Percentiles rank a stretch among this genome's conserved stretches.
These are phyloP conservation scores for Massarina eburnea DNA, from an alignment of 2,329 filamentous ascomycete genomes.

Conservation along the genomic window DNA sequence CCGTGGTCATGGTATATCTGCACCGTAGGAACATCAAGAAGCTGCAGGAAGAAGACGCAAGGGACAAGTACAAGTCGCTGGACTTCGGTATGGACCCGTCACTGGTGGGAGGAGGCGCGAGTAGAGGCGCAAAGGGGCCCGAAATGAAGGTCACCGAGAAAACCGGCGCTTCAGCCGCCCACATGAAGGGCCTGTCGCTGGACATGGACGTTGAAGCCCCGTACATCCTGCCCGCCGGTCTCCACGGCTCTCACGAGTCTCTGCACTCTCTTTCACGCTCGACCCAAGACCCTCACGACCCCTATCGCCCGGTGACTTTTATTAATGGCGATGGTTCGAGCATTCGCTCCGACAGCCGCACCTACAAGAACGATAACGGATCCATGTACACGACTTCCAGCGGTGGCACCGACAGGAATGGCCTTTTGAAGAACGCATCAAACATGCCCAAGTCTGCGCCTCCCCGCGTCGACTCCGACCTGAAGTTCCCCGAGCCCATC, in stretches of 20 bases:
- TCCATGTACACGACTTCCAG: conserved; percentile 58
- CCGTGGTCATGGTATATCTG: conserved; percentile 70
- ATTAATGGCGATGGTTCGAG: conserved; percentile 48
- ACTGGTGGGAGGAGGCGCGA: conserved; percentile 44
- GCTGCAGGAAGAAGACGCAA: conserved; percentile 73
- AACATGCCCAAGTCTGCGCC: conserved; percentile 59
- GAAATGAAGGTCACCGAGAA: conserved; percentile 63
- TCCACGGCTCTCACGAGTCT: conserved; percentile 81
- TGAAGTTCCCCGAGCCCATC: conserved; percentile 38
- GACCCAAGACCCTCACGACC: conserved; percentile 75
- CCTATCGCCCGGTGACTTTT: conserved; percentile 71
- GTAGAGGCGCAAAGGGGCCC: conserved; percentile 40
- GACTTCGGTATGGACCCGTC: conserved; percentile 81
- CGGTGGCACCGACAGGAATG: conserved; percentile 47
- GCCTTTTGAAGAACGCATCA: conserved; percentile 59
- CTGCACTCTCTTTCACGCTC: conserved; percentile 81
- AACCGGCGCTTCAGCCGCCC: conserved; percentile 26
- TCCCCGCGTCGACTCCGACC: conserved; percentile 41
- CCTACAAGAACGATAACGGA: conserved; percentile 41
- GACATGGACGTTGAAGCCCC: conserved; percentile 76
- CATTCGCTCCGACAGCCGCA: conserved; percentile 34
- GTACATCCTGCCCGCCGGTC: conserved; percentile 84
- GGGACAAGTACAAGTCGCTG: conserved; percentile 85
- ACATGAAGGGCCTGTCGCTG: conserved; percentile 57
- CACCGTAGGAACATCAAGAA: conserved; percentile 77